Evolutionary conservation across 1,284 basidiomycete species (phyloP).

Genomic region (Leccinum subrobustum): DNA sequence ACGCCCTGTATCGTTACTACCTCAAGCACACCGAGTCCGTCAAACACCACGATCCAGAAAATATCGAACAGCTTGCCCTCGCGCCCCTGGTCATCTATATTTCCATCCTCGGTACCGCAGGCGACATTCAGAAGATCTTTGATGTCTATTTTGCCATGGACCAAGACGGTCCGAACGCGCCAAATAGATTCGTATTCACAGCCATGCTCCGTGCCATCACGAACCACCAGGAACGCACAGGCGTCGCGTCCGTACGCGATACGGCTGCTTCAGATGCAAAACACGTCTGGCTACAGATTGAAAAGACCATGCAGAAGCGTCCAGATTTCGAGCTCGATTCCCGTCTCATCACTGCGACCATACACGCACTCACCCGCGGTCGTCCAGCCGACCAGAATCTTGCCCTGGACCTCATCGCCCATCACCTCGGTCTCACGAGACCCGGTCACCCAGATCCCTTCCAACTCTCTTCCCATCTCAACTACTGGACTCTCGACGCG

Average conservation of each 20-base stretch:
- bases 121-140: conserved; percentile 60
- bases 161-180: conserved; percentile 51
- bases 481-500: conserved; percentile 46
- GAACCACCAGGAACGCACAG: conserved; percentile 26
- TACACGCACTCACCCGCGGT: conserved; percentile 55
- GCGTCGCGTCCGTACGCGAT: conserved; percentile 18
- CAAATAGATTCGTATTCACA: conserved; percentile 57
- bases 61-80: conserved; percentile 42
- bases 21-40: conserved; percentile 46
- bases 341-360: conserved; percentile 46
- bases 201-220: conserved; percentile 57
- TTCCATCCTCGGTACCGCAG: conserved; percentile 56
- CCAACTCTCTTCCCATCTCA: conserved; percentile 40
- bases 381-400: conserved; percentile 55
- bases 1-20: conserved; percentile 57
- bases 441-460: conserved; percentile 42
- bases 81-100: conserved; percentile 59
- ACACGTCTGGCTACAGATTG: conserved; percentile 63
- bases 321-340: conserved; percentile 50
- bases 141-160: conserved; percentile 70
- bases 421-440: conserved; percentile 60
- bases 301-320: conserved; percentile 47
- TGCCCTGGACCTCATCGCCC: conserved; percentile 58
- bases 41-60: conserved; percentile 46
- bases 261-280: conserved; percentile 52